Conservation (phyloP, 768 basidiomycete genomes). For the Boletus sp. region DNA sequence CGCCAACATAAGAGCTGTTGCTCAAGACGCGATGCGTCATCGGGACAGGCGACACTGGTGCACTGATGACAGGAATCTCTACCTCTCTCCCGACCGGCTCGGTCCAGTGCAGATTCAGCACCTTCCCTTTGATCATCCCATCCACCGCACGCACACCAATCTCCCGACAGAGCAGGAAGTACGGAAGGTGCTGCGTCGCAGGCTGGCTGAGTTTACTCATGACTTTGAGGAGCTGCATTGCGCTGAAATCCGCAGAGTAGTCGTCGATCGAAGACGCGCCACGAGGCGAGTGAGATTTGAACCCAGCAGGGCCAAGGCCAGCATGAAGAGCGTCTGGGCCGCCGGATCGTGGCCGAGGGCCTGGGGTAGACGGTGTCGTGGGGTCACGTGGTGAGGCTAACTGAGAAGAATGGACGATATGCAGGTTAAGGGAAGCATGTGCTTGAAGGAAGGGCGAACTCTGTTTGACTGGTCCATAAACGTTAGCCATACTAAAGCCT, state of each 20-base stretch:
- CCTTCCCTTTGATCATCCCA: conserved; percentile 77
- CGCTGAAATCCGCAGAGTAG: conserved; percentile 67
- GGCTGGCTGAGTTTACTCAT: conserved; percentile 75
- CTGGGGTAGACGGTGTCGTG: conserved; percentile 32
- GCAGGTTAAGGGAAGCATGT: conserved; percentile 77
- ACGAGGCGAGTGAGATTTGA: conserved; percentile 49
- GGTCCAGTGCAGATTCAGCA: conserved; percentile 77
- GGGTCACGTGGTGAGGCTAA: conserved; percentile 39
- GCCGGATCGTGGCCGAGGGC: conserved; percentile 34
- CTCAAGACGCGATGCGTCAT: conserved; percentile 29
- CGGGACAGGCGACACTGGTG: conserved; percentile 26
- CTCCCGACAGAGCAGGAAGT: conserved; percentile 80
- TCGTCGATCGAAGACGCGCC: conserved; percentile 37
- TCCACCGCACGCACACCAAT: conserved; percentile 83
- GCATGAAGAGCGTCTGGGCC: conserved; percentile 55
- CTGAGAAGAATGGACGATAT: conserved; percentile 83
- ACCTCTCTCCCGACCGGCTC: conserved; percentile 62
- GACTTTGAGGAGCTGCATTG: conserved; percentile 76
- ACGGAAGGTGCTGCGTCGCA: conserved; percentile 63
- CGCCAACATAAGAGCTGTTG: conserved; percentile 25
- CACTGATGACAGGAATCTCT: conserved; percentile 29
- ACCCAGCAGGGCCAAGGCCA: conserved; percentile 58
- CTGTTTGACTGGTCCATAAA: conserved; percentile 55
- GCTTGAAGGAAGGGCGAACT: conserved; percentile 86
- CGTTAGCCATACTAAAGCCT: conserved; percentile 5